phyloP scores from a whole-genome alignment of 129 eudicot species.

The Chrysanthemum makinoi region DNA sequence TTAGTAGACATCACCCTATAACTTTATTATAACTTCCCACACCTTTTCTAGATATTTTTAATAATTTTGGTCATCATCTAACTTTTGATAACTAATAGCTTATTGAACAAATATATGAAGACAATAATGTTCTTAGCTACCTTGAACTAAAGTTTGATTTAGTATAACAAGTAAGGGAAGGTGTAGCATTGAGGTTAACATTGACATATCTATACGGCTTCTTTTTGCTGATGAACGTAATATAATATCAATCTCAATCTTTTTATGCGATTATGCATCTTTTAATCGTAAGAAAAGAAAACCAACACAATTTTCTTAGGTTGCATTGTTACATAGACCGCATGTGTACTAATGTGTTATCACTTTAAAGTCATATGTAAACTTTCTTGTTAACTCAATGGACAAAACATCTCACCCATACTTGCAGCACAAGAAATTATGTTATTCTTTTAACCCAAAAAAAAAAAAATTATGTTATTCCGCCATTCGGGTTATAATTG shows the following conservation, averaged over 20 bases:
- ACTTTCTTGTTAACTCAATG: neutral
- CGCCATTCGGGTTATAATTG: neutral
- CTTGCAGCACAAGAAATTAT: slow-evolving; percentile 27
- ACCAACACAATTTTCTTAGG: neutral
- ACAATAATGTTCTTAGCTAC: neutral
- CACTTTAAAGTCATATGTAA: neutral
- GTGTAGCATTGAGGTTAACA: too few species aligned
- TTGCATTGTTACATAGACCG: neutral
- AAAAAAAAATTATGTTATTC: slow-evolving; percentile 1
- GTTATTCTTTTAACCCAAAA: too few species aligned
- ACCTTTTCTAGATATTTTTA: slow-evolving; percentile 28
- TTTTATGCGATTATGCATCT: too few species aligned
- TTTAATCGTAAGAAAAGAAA: too few species aligned
- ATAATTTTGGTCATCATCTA: slow-evolving; percentile 12
- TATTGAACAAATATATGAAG: neutral
- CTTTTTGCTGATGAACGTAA: too few species aligned
- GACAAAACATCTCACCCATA: neutral
- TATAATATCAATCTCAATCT: too few species aligned
- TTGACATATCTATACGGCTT: too few species aligned
- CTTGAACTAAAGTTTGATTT: neutral
- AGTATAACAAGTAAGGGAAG: too few species aligned
- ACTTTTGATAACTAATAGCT: neutral
- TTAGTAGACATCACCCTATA: slow-evolving; percentile 32
- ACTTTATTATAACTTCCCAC: slow-evolving; percentile 37
- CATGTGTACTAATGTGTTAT: neutral